Evolutionary conservation across 805 yeast species (phyloP), one percentile per base, ranked within the genome.

Genomic region (Yarrowia deformans): DNA sequence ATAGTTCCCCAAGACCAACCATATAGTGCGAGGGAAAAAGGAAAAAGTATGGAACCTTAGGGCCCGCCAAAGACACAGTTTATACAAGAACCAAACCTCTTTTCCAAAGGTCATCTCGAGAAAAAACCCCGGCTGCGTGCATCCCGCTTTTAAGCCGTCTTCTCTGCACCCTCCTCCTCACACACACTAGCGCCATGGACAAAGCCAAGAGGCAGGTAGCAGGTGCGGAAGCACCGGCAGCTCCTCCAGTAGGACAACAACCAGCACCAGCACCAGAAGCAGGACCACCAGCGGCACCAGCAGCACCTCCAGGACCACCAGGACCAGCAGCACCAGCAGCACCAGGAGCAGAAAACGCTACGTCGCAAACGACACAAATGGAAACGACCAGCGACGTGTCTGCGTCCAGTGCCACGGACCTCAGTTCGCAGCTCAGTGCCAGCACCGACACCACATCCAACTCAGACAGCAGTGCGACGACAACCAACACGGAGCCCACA

Each of bases 161-260:
- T 50, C 56, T 34, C 56, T 52, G 58, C 58, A n/a, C 58, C 9
- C 16, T n/a, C 19, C 29, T 16, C 23, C 13, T 23, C 35, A n/a
- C 58, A 18, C 35, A 16, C 63, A 29, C 48, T 56, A 56, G 63
- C 48, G 63, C 46, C 63, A 56, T 56, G 63, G 63, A 56, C 35
- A 56, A 56, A 56, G 63, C 63, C 63, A 56, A 56, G 63, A 40
- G 63, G 63, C 63, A 56, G 63, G 48, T n/a, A 32, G 60, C 67
- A 14, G 64, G 52, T 19, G 12, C 46, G 13, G 46, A 46, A 14
- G 46, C n/a, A 2, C 29, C 64, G 6, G 45, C 63, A 19, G 64
- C 60, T 39, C 46, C 56, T 52, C 56, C 56, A 35, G 58, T n/a
- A n/a, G n/a, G n/a, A n/a, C n/a, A 4, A 23, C 29, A 23, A 23